Evolutionary conservation across 2,329 filamentous ascomycete genomes (phyloP).

Genomic region (Aspergillus sp.): DNA sequence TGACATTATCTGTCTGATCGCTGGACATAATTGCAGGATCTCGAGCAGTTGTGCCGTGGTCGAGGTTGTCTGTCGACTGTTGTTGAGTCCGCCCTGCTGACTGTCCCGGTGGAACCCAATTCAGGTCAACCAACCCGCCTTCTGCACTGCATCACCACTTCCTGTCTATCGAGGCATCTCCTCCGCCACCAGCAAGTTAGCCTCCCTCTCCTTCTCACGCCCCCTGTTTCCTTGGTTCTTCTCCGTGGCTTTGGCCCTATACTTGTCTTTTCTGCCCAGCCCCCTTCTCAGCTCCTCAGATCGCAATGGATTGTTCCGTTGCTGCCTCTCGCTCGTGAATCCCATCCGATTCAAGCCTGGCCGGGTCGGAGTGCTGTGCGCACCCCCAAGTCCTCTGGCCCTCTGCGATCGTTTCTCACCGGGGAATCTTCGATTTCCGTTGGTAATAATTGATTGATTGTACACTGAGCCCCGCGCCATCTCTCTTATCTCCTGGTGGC

Average conservation of each 20-base stretch:
- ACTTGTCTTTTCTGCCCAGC: background rate
- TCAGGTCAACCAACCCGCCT: background rate
- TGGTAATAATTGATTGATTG: slow-evolving; percentile 15
- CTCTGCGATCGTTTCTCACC: slow-evolving; percentile 10
- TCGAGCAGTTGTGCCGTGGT: background rate
- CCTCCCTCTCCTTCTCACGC: background rate
- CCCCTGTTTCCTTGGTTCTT: background rate
- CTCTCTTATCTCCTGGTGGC: slow-evolving; percentile 8
- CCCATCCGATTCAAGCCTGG: slow-evolving; percentile 4
- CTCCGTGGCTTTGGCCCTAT: background rate
- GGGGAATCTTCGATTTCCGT: slow-evolving; percentile 4
- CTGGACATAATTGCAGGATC: background rate
- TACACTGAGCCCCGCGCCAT: slow-evolving; percentile 10
- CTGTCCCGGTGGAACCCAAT: slow-evolving; percentile 10
- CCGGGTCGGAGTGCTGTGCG: slow-evolving; percentile 9
- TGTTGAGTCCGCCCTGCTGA: background rate
- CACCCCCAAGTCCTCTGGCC: slow-evolving; percentile 14
- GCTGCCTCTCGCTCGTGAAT: slow-evolving; percentile 9
- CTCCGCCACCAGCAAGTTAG: slow-evolving; percentile 6
- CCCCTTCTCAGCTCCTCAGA: background rate
- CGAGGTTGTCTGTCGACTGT: background rate
- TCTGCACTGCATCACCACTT: slow-evolving; percentile 2
- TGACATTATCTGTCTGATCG: background rate
- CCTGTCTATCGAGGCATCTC: slow-evolving; percentile 6
- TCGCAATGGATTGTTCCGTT: slow-evolving; percentile 11